Conservation (phyloP, 352 stramenopile genomes). For the Phytopythium sindhum region DNA sequence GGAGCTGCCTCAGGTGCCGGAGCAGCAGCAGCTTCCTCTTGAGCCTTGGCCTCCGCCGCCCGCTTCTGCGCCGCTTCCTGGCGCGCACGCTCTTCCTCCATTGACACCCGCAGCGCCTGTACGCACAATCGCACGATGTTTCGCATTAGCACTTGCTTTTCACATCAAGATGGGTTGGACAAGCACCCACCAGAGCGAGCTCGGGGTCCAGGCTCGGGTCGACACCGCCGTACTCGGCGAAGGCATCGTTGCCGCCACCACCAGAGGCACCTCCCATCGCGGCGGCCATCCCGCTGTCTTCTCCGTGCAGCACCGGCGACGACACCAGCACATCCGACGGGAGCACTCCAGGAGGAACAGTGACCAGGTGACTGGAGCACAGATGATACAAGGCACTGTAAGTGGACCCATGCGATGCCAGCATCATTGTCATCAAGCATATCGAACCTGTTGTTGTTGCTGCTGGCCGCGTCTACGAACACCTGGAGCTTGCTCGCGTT, state of each 20-base stretch:
- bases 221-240: slow-evolving; percentile 95
- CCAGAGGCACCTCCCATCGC: slow-evolving; percentile 25
- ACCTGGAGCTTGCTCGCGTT: slow-evolving; percentile 88
- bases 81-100: slow-evolving; percentile 97
- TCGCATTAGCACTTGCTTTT: neutral
- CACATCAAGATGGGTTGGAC: neutral
- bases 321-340: slow-evolving; percentile 97
- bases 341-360: slow-evolving; percentile 94
- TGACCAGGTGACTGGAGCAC: slow-evolving; percentile 90
- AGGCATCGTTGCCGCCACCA: slow-evolving; percentile 54
- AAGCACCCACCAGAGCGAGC: slow-evolving; percentile 90
- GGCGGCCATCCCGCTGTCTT: slow-evolving; percentile 61
- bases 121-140: neutral
- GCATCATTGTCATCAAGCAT: neutral
- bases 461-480: slow-evolving; percentile 93
- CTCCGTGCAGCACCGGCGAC: slow-evolving; percentile 92
- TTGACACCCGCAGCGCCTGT: slow-evolving; percentile 93
- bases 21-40: slow-evolving; percentile 27
- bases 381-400: neutral
- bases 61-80: slow-evolving; percentile 93
- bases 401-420: neutral
- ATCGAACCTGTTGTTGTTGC: slow-evolving; percentile 80
- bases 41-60: slow-evolving; percentile 77
- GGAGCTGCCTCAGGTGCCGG: slow-evolving; percentile 35
- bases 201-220: slow-evolving; percentile 99